These are phyloP conservation scores for Arachnomyces sp. DNA, from an alignment of 2,329 filamentous ascomycete genomes.

Conservation along the genomic window DNA sequence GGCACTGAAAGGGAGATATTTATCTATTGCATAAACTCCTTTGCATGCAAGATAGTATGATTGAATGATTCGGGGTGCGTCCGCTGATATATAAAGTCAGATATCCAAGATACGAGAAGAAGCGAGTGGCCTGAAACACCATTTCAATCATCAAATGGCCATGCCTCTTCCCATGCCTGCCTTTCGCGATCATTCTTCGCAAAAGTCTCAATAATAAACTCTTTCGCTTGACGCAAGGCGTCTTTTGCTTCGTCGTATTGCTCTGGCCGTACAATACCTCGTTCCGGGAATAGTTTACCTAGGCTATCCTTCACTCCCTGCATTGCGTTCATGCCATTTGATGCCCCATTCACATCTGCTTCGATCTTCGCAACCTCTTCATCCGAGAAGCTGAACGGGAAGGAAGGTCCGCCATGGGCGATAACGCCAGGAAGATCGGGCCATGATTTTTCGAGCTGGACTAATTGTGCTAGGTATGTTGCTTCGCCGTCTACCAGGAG, in stretches of 20 bases:
- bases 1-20: too few species aligned
- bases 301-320: conserved; percentile 1
- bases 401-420: too few species aligned
- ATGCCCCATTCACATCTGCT: conserved; percentile 1
- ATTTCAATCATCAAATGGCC: conserved; percentile 9
- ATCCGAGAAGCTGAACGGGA: conserved; percentile 1
- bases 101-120: background rate
- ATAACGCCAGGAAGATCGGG: conserved; percentile 14
- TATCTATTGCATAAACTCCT: too few species aligned
- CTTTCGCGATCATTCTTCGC: conserved; percentile 3
- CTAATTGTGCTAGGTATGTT: conserved; percentile 15
- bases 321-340: conserved; percentile 7
- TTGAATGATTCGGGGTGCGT: too few species aligned
- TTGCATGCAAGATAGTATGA: too few species aligned
- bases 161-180: conserved; percentile 4
- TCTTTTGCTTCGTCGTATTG: background rate
- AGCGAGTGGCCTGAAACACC: background rate
- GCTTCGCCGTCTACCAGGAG: conserved; percentile 29
- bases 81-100: too few species aligned
- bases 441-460: conserved; percentile 22
- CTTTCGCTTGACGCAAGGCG: conserved; percentile 5
- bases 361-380: conserved; percentile 5
- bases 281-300: too few species aligned
- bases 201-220: conserved; percentile 5
- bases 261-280: too few species aligned